These are phyloP conservation scores for Xylaria cubensis DNA, from an alignment of 495 filamentous ascomycete species.

Conservation along the genomic window DNA sequence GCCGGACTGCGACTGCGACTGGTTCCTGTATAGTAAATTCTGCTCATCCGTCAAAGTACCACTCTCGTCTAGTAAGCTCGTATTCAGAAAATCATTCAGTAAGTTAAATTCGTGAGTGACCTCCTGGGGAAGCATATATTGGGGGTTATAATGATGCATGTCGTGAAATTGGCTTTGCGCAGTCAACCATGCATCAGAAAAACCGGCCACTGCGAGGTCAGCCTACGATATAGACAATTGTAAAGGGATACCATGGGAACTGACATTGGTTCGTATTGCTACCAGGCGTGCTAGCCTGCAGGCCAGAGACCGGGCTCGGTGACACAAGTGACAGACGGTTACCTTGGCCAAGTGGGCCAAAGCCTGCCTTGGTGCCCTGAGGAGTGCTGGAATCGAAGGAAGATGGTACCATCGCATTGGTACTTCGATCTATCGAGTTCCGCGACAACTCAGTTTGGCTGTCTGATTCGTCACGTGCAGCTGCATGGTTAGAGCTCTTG, in stretches of 20 bases:
- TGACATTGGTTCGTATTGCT: slow-evolving; percentile 77
- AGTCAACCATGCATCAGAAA: slow-evolving; percentile 64
- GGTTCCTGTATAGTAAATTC: slow-evolving; percentile 45
- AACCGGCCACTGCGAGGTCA: slow-evolving; percentile 55
- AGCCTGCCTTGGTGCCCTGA: slow-evolving; percentile 50
- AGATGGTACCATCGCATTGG: slow-evolving; percentile 49
- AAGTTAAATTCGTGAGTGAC: slow-evolving; percentile 95
- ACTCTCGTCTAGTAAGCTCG: slow-evolving; percentile 82
- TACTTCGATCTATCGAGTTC: slow-evolving; percentile 48
- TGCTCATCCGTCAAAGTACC: slow-evolving; percentile 68
- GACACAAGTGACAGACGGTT: slow-evolving; percentile 63
- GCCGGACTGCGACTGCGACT: slow-evolving; percentile 36
- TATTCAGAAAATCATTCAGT: slow-evolving; percentile 93
- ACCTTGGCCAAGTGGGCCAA: slow-evolving; percentile 51
- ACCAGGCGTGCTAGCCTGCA: slow-evolving; percentile 59
- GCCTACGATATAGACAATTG: slow-evolving; percentile 40
- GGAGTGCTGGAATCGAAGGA: slow-evolving; percentile 49
- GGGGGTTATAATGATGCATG: slow-evolving; percentile 92
- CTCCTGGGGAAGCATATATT: slow-evolving; percentile 95
- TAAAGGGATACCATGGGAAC: slow-evolving; percentile 57
- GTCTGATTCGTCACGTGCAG: slow-evolving; percentile 45
- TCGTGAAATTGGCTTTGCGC: slow-evolving; percentile 84
- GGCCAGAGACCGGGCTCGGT: slow-evolving; percentile 60
- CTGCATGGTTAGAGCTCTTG: slow-evolving; percentile 70
- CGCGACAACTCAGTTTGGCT: slow-evolving; percentile 49